Base-by-base conservation (phyloP, 225 moss, liverwort and hornwort species). In the Sphagnum tenellum region DNA sequence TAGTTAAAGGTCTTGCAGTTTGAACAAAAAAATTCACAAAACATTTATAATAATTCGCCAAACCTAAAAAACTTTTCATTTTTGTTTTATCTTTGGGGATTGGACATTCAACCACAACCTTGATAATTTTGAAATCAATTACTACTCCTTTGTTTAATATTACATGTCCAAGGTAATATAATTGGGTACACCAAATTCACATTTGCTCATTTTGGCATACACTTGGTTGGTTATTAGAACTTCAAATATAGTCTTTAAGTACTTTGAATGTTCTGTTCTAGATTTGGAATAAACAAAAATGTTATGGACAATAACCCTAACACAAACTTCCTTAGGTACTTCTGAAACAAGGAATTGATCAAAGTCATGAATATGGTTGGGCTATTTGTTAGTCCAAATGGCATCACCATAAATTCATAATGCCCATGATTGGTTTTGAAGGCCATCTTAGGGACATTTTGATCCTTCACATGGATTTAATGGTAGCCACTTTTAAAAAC, bases 381-480 rank as follows among this genome's bases (percentile, higher is more conserved):
- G 2, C 51, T 66, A 52, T 72, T 72, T 4, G 59, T 66, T 3
- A 72, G 7, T 4, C 72, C 66, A 49, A 72, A 66, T 1, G 57
- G 59, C 57, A 72, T 12, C 0, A 72, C 66, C 3, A 50, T n/a
- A 9, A 58, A 72, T 13, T 72, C 59, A 59, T 50, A 66, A 8
- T 59, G 59, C 0, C 58, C 49, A 10, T 66, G 4, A 13, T 51
- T 0, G 0, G 66, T 66, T 59, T 44, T 10, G 9, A 72, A 66
- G 0, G 68, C 29, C 3, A 4, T 69, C 29, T 64, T 68, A 3
- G 2, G 2, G 6, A 48, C 61, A 56, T 74, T 68, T 2, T 44
- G 47, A 50, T 64, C 57, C 5, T 0, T 51, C 4, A 74, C 56
- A 1, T 47, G 45, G 48, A 74, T 59, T 52, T 69, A 47, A 47